Evolutionary conservation across 1,284 basidiomycete species (phyloP).

Genomic region (Ceratobasidium sp.): DNA sequence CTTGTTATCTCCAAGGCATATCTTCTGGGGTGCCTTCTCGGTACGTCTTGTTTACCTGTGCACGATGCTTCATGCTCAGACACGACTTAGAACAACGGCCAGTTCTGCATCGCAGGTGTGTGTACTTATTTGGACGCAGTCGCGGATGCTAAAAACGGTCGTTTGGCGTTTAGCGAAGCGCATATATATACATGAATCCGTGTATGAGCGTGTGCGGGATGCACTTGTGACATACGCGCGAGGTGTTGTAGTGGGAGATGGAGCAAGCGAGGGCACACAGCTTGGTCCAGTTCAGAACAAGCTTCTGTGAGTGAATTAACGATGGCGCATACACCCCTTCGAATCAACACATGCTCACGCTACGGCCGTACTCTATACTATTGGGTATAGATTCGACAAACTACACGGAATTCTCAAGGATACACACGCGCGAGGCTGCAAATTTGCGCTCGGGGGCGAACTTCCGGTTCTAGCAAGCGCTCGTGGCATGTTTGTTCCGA

Average conservation of each 20-base stretch:
- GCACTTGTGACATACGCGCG: conserved; percentile 23
- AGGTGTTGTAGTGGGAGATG: conserved; percentile 4
- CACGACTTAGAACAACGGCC: conserved; percentile 20
- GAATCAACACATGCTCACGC: neutral
- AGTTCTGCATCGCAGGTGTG: conserved; percentile 37
- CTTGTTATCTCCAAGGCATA: neutral
- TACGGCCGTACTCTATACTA: neutral
- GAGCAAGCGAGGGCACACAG: conserved; percentile 14
- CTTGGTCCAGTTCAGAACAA: conserved; percentile 39
- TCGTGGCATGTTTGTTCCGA: conserved; percentile 22
- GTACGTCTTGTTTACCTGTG: neutral
- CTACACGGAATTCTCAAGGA: conserved; percentile 20
- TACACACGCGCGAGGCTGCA: conserved; percentile 3
- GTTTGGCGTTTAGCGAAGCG: conserved; percentile 21
- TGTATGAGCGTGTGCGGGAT: conserved; percentile 26
- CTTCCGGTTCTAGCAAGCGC: neutral
- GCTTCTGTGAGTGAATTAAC: conserved; percentile 5
- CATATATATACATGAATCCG: conserved; percentile 37
- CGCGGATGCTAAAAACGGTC: neutral
- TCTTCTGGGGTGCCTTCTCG: conserved; percentile 32
- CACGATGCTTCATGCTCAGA: neutral
- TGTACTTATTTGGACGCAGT: neutral
- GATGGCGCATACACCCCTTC: neutral
- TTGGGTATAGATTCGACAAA: conserved; percentile 11
- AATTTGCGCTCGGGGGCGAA: conserved; percentile 34